Percentiles rank a stretch among this genome's conserved stretches.
These are phyloP conservation scores for Diaporthe velutina DNA, from an alignment of 2,329 filamentous ascomycete species.

Conservation along the genomic window DNA sequence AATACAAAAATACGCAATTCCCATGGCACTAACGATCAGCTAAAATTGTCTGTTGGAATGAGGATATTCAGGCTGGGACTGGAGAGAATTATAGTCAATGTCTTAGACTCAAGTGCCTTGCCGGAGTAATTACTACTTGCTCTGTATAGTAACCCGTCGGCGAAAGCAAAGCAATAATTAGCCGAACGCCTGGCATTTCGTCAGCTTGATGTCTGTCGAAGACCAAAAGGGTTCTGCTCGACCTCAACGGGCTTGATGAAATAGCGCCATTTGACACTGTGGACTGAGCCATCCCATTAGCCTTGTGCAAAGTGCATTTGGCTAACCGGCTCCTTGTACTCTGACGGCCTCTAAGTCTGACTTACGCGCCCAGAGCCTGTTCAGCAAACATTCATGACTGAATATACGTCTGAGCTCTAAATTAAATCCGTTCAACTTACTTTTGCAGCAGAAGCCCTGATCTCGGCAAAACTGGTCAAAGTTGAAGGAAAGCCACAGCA, in stretches of 20 bases:
- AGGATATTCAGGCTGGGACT: too few species aligned
- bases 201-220: background rate
- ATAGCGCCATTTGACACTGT: background rate
- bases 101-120: background rate
- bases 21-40: background rate
- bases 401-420: too few species aligned
- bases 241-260: background rate
- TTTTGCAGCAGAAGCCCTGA: background rate
- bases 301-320: background rate
- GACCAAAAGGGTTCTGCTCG: too few species aligned
- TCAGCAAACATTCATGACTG: too few species aligned
- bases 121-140: background rate
- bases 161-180: background rate
- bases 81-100: background rate
- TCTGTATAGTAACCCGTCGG: background rate
- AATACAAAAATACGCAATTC: background rate
- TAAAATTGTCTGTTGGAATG: background rate
- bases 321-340: too few species aligned
- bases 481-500: too few species aligned
- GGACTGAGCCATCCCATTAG: background rate
- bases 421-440: background rate
- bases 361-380: background rate
- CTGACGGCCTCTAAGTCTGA: background rate
- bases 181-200: background rate
- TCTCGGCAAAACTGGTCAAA: background rate